phyloP scores from a whole-genome alignment of 106 monocot genomes.

The Allium cepa region DNA sequence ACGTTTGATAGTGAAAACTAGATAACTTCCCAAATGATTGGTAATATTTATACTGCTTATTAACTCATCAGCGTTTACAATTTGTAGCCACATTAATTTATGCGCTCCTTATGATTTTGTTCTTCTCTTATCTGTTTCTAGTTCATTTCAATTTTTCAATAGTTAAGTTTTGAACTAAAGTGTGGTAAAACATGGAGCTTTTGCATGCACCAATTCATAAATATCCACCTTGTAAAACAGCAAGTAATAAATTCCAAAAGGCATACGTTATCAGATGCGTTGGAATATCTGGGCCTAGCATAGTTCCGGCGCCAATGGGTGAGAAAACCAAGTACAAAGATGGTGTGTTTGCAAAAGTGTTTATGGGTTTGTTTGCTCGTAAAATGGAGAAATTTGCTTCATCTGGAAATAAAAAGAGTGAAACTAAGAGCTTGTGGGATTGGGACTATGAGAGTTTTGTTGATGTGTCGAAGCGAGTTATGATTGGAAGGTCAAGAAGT shows the following conservation, averaged over 20 bases:
- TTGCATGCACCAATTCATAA: slow-evolving; percentile 11
- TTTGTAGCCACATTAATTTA: too few relatives aligned
- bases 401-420: slow-evolving; percentile 3
- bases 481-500: slow-evolving; percentile 54
- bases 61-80: too few relatives aligned
- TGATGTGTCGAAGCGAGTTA: slow-evolving; percentile 74
- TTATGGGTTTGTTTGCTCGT: slow-evolving; percentile 78
- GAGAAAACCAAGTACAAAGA: slow-evolving; percentile 53
- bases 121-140: too few relatives aligned
- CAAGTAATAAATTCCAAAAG: neutral
- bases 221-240: neutral
- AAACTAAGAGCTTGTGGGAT: slow-evolving; percentile 28
- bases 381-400: slow-evolving; percentile 90
- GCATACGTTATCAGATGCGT: slow-evolving; percentile 24
- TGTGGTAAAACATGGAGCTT: slow-evolving; percentile 28
- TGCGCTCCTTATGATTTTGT: too few relatives aligned
- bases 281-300: slow-evolving; percentile 55
- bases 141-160: too few relatives aligned
- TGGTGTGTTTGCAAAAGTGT: slow-evolving; percentile 4
- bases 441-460: slow-evolving; percentile 96
- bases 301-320: slow-evolving; percentile 82
- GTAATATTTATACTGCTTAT: too few relatives aligned
- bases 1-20: too few relatives aligned
- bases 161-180: too few relatives aligned
- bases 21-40: too few relatives aligned